These are phyloP conservation scores for Mycosphaerelloides madeirae DNA, from an alignment of 2,329 filamentous ascomycete genomes.

Conservation along the genomic window DNA sequence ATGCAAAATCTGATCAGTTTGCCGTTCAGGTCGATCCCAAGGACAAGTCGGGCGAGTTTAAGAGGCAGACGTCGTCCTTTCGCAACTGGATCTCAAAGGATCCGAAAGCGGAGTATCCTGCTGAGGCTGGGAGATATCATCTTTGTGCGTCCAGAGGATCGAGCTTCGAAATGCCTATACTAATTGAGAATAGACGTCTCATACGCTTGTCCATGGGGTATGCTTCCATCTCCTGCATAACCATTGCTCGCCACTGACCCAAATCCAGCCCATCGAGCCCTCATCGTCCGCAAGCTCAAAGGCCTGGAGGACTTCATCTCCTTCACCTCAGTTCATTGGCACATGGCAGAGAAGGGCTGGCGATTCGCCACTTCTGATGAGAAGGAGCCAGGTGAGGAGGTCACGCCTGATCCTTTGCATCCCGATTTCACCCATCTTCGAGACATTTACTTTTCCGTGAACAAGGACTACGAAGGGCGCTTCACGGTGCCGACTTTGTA, in stretches of 20 bases:
- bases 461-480: conserved; percentile 67
- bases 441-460: conserved; percentile 72
- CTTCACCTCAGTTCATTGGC: conserved; percentile 85
- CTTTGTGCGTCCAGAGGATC: conserved; percentile 62
- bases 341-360: conserved; percentile 75
- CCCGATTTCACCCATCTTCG: conserved; percentile 66
- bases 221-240: neutral
- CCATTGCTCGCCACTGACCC: conserved; percentile 8
- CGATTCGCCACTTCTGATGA: conserved; percentile 69
- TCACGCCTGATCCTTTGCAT: conserved; percentile 60
- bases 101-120: conserved; percentile 67
- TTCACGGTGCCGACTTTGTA: conserved; percentile 87
- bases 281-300: conserved; percentile 87
- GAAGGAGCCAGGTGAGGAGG: conserved; percentile 52
- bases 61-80: conserved; percentile 78
- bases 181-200: too few species aligned
- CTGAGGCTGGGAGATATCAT: conserved; percentile 88
- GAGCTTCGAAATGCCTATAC: conserved; percentile 32
- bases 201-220: conserved; percentile 94
- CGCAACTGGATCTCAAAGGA: conserved; percentile 72
- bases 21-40: conserved; percentile 62
- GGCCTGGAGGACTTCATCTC: conserved; percentile 81
- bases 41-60: conserved; percentile 86
- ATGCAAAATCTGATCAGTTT: conserved; percentile 64
- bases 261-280: conserved; percentile 78